These are phyloP conservation scores for Stachybotrys chlorohalonatus DNA, from an alignment of 2,329 filamentous ascomycete species.

Conservation along the genomic window DNA sequence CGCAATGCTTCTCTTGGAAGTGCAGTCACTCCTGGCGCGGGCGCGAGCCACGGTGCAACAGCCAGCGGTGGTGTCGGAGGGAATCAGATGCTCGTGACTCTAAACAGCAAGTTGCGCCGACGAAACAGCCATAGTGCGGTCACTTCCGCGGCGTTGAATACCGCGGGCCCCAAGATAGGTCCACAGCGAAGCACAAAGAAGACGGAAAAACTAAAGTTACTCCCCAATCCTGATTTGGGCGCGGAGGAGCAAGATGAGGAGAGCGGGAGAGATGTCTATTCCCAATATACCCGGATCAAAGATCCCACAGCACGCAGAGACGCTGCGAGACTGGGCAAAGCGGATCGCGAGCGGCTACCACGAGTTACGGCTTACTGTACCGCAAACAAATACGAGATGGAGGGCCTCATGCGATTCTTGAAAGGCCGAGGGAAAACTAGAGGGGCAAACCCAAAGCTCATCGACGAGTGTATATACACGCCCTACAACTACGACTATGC, in stretches of 20 bases:
- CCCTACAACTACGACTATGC: conserved; percentile 70
- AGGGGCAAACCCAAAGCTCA: conserved; percentile 79
- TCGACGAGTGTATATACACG: conserved; percentile 96
- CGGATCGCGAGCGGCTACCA: conserved; percentile 77
- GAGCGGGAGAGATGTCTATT: conserved; percentile 90
- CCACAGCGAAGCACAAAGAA: conserved; percentile 93
- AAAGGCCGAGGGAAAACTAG: conserved; percentile 73
- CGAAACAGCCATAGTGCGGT: conserved; percentile 68
- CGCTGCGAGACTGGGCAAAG: conserved; percentile 86
- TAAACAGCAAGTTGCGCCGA: conserved; percentile 82
- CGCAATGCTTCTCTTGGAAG: conserved; percentile 1
- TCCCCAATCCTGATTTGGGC: conserved; percentile 79
- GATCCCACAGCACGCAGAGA: conserved; percentile 88
- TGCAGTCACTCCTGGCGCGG: conserved; percentile 7
- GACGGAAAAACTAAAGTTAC: conserved; percentile 92
- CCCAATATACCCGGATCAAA: conserved; percentile 95
- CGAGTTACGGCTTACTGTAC: conserved; percentile 96
- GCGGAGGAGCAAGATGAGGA: conserved; percentile 77
- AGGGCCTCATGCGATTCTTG: conserved; percentile 80
- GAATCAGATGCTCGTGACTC: conserved; percentile 59
- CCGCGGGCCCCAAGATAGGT: conserved; percentile 62
- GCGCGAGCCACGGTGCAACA: conserved; percentile 12
- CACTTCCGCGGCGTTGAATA: conserved; percentile 23
- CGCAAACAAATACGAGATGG: conserved; percentile 83
- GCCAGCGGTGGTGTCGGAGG: conserved; percentile 19